Conservation (phyloP, 495 filamentous ascomycete genomes). For the Neurospora sp. region DNA sequence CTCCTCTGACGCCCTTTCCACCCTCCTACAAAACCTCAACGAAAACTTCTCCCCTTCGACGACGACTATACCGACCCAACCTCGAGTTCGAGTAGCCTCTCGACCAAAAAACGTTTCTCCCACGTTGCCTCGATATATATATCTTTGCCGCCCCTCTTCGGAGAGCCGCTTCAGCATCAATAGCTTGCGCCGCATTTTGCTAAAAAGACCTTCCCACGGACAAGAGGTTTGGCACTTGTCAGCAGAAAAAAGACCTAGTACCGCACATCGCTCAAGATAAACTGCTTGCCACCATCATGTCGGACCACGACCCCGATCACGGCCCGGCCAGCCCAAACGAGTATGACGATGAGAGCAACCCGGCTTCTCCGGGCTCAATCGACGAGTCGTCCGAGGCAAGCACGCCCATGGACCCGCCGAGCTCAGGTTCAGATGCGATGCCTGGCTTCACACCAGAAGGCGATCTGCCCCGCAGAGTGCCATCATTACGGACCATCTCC, state of each 20-base stretch:
- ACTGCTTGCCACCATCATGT: slow-evolving; percentile 18
- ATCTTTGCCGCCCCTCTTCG: neutral
- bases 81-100: neutral
- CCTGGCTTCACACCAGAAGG: slow-evolving; percentile 8
- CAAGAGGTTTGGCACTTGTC: neutral
- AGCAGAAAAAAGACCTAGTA: neutral
- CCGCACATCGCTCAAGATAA: neutral
- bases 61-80: neutral
- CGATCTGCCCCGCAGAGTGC: slow-evolving; percentile 34
- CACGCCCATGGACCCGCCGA: slow-evolving; percentile 35
- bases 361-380: slow-evolving; percentile 29
- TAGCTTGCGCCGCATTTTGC: neutral
- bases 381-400: slow-evolving; percentile 35
- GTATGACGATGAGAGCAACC: slow-evolving; percentile 20
- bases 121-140: neutral
- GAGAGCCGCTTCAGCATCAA: neutral
- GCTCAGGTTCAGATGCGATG: slow-evolving; percentile 19
- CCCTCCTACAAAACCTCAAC: neutral
- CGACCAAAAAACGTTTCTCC: neutral
- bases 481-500: slow-evolving; percentile 45
- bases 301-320: slow-evolving; percentile 17
- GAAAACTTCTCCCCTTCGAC: neutral
- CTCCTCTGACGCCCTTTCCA: neutral
- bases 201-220: neutral
- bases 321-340: slow-evolving; percentile 33